A percentile compares a stretch with the other conserved stretches of the same genome.
phyloP scores from a whole-genome alignment of 2,329 filamentous ascomycete species.

The Aspergillus sp. region DNA sequence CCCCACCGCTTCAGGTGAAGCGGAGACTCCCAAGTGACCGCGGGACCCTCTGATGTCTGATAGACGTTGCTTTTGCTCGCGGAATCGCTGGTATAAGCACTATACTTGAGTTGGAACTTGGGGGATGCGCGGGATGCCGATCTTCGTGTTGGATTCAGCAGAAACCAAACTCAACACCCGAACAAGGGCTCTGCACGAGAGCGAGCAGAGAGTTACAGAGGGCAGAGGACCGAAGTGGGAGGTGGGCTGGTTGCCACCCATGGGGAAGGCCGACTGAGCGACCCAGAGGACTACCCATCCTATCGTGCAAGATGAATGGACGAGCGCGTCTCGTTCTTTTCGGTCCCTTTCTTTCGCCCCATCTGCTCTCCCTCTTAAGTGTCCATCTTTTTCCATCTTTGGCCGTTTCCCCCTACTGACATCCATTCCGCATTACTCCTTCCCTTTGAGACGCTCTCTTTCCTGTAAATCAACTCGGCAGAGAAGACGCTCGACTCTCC shows the following conservation, averaged over 20 bases:
- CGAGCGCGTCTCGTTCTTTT: neutral
- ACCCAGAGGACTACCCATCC: neutral
- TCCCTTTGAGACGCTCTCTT: neutral
- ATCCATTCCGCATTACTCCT: neutral
- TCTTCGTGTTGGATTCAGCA: neutral
- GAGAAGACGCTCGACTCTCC: neutral
- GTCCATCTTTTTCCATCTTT: neutral
- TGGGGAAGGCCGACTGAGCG: too few species aligned
- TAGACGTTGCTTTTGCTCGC: neutral
- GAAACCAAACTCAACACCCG: neutral
- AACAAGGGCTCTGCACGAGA: neutral
- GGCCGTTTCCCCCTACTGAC: neutral
- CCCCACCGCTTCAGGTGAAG: neutral
- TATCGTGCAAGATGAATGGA: slow-evolving; percentile 5
- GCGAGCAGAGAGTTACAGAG: neutral
- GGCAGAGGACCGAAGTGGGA: neutral
- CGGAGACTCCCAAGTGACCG: neutral
- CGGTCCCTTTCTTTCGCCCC: neutral
- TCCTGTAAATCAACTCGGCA: neutral
- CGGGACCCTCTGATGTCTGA: neutral
- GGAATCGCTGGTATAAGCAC: neutral
- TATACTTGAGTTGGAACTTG: neutral
- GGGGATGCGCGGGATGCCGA: neutral
- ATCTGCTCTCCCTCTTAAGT: neutral
- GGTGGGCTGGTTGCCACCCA: neutral